Percentiles rank a stretch among this genome's conserved stretches.
phyloP scores from a whole-genome alignment of 768 basidiomycete genomes.

The Pleurotus salmoneostramineus region DNA sequence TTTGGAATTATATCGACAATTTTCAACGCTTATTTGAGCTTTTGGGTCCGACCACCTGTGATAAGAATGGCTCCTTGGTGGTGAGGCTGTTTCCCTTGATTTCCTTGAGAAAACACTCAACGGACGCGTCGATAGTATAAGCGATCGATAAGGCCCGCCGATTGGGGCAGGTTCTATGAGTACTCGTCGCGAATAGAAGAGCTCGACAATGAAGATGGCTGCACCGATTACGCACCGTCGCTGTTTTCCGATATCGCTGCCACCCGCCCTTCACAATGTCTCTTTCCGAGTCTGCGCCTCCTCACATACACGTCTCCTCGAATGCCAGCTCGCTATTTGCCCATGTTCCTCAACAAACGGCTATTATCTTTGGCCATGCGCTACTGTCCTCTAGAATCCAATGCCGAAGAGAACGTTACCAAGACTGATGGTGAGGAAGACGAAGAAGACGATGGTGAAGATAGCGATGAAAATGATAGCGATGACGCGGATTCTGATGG shows the following conservation, averaged over 20 bases:
- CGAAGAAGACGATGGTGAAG: no score
- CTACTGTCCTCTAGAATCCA: not conserved
- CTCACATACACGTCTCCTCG: not conserved
- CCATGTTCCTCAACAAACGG: not conserved
- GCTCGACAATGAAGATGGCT: not conserved
- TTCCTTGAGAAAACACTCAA: no score
- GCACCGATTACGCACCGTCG: not conserved
- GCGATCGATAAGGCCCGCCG: not conserved
- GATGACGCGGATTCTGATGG: no score
- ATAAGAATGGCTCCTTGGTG: not conserved
- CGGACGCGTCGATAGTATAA: not conserved
- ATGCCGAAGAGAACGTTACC: not conserved
- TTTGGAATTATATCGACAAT: not conserved
- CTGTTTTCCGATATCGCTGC: not conserved
- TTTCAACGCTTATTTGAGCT: not conserved
- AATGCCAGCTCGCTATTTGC: not conserved
- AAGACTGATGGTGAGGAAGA: not conserved
- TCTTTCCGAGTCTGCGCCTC: not conserved
- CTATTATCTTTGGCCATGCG: not conserved
- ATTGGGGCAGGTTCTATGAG: not conserved
- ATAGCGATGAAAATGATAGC: no score
- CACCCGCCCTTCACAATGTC: not conserved
- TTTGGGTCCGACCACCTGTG: not conserved
- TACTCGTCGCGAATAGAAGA: not conserved
- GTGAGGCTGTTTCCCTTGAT: not conserved